Evolutionary conservation across 2,329 filamentous ascomycete genomes (phyloP), one percentile per base, ranked within the genome.

Genomic region (Hymenoscyphus scutula): DNA sequence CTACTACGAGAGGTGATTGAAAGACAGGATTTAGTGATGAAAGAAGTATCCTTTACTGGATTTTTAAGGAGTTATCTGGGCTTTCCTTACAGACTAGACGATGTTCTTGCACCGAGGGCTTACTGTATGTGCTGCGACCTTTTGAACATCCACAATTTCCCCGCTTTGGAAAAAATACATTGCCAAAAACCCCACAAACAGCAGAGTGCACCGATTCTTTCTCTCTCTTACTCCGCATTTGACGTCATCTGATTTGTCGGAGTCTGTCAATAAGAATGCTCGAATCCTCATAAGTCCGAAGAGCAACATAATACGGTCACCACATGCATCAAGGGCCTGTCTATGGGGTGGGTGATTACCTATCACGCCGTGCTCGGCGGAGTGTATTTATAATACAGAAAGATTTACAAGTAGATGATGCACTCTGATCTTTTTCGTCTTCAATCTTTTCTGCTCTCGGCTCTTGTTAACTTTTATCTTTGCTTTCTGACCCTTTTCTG

Each of bases 401-500:
- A 51, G 19, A 51, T 3, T 3, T 51, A 27, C n/a, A 51, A 25
- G 23, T 51, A 51, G 10, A 13, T 27, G 19, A 51, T 51, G 23
- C 25, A 51, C 45, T 23, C 17, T 25, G n/a, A 15, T 17, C n/a
- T n/a, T 27, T 23, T 56, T 23, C 15, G 11, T n/a, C n/a, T n/a
- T n/a, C n/a, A n/a, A n/a, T n/a, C n/a, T n/a, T n/a, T n/a, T n/a
- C 34, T 32, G 13, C 3, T 56, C 23, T 41, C 37, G 19, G 2
- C n/a, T 56, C 13, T 25, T 45, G 13, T 17, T 10, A 3, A 27
- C 13, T 15, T 41, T 45, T 4, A 23, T 25, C 2, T 3, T 25
- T 11, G 25, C 25, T 51, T 19, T n/a, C 25, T n/a, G 19, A 25
- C 15, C 27, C 32, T 57, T 2, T 80, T 3, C 73, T 68, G 19